Evolutionary conservation across 345 rosid genomes (phyloP).

Genomic region (Salix dunnii): DNA sequence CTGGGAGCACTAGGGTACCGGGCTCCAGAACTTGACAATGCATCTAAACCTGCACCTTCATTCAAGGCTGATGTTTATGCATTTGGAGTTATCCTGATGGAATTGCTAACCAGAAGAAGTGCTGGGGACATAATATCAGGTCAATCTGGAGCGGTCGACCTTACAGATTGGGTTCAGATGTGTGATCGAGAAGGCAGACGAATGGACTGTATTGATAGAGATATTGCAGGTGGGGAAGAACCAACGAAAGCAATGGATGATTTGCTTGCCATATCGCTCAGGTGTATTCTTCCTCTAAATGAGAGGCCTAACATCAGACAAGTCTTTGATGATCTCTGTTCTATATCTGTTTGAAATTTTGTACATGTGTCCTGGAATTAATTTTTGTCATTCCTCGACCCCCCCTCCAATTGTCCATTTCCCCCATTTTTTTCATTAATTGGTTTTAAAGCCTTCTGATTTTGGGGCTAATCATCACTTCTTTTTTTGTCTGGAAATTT

Average conservation of each 20-base stretch:
- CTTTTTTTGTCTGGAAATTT: conserved; percentile 22
- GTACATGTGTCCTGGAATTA: conserved; percentile 62
- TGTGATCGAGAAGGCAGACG: conserved; percentile 87
- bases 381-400: conserved; percentile 39
- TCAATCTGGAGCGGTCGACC: conserved; percentile 88
- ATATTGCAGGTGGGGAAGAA: conserved; percentile 80
- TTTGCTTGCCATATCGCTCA: conserved; percentile 66
- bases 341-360: conserved; percentile 66
- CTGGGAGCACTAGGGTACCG: conserved; percentile 93
- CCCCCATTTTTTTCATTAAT: conserved; percentile 20
- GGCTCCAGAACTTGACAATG: conserved; percentile 74
- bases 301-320: conserved; percentile 96
- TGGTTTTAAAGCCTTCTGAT: conserved; percentile 47
- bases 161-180: conserved; percentile 79
- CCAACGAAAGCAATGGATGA: conserved; percentile 81
- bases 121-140: conserved; percentile 96
- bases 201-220: conserved; percentile 88
- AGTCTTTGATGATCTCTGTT: conserved; percentile 60
- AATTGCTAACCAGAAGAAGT: conserved; percentile 77
- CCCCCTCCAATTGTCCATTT: conserved; percentile 34
- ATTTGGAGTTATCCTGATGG: conserved; percentile 89
- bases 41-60: conserved; percentile 65
- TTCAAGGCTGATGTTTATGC: conserved; percentile 79
- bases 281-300: conserved; percentile 77
- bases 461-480: conserved; percentile 33